A percentile compares a stretch with the other conserved stretches of the same genome.
Conservation (phyloP, 345 rosid species). For the Gynandropsis gynandra region DNA sequence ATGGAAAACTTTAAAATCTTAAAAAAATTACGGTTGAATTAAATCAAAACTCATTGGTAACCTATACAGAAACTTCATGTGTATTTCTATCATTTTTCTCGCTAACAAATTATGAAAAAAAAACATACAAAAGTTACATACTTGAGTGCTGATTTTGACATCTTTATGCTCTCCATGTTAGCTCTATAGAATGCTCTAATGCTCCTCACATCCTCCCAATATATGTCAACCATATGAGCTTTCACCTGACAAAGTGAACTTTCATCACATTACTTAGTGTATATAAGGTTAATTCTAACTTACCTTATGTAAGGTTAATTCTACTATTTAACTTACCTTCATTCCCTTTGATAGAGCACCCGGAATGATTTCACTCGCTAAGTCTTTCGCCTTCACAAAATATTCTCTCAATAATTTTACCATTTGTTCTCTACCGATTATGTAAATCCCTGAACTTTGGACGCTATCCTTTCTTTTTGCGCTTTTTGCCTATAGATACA, state of each 20-base stretch:
- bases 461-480: slow-evolving; percentile 20
- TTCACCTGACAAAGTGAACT: slow-evolving; percentile 40
- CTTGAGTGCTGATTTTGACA: slow-evolving; percentile 32
- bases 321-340: slow-evolving; percentile 39
- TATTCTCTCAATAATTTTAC: slow-evolving; percentile 44
- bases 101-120: no score
- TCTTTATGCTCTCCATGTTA: slow-evolving; percentile 64
- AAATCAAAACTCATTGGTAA: no score
- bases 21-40: no score
- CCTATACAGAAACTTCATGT: no score
- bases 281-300: no score
- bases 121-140: slow-evolving; percentile 38
- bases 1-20: no score
- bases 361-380: slow-evolving; percentile 51
- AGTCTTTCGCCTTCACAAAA: slow-evolving; percentile 48
- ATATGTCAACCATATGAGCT: slow-evolving; percentile 56
- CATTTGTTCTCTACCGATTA: slow-evolving; percentile 50
- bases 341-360: slow-evolving; percentile 62
- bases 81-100: no score
- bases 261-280: no score
- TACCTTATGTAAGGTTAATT: no score
- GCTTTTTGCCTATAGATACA: slow-evolving; percentile 41
- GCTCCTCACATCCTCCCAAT: slow-evolving; percentile 75
- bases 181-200: slow-evolving; percentile 62
- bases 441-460: slow-evolving; percentile 66